Conservation (phyloP, 202 grass and related monocot species). For the Hordeum pubiflorum region DNA sequence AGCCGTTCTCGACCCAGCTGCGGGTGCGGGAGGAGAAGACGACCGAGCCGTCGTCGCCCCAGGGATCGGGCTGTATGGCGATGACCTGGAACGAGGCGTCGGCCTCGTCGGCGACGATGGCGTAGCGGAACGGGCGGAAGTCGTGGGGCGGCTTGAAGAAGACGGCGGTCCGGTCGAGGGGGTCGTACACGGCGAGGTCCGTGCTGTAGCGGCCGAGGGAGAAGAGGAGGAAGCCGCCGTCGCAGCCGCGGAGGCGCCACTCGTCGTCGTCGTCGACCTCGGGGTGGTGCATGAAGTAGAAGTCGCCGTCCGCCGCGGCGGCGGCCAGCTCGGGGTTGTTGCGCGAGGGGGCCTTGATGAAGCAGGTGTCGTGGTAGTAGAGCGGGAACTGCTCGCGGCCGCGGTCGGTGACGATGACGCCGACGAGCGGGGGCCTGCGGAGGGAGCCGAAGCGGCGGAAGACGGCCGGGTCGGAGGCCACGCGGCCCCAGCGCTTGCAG, state of each 20-base stretch:
- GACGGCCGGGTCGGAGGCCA: slow-evolving; percentile 10
- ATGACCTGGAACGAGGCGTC: slow-evolving; percentile 26
- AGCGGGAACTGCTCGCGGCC: not conserved
- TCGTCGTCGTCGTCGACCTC: not conserved
- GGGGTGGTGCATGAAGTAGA: not conserved
- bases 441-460: not conserved
- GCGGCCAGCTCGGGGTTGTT: slow-evolving; percentile 1
- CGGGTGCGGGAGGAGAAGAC: slow-evolving; percentile 22
- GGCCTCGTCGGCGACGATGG: slow-evolving; percentile 8
- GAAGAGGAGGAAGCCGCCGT: slow-evolving; percentile 13
- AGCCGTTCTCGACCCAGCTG: not conserved
- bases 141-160: not conserved
- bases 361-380: not conserved
- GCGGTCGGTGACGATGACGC: slow-evolving; percentile 6
- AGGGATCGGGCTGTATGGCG: not conserved
- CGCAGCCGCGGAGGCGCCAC: slow-evolving; percentile 25
- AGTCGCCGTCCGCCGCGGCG: not conserved
- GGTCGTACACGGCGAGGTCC: slow-evolving; percentile 18
- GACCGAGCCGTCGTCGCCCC: rapidly evolving
- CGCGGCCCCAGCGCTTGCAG: slow-evolving; percentile 7
- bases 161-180: not conserved
- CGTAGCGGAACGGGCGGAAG: not conserved
- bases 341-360: not conserved
- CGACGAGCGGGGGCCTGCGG: not conserved
- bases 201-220: not conserved